These are phyloP conservation scores for Fusarium virguliforme DNA, from an alignment of 2,329 filamentous ascomycete genomes.

Conservation along the genomic window DNA sequence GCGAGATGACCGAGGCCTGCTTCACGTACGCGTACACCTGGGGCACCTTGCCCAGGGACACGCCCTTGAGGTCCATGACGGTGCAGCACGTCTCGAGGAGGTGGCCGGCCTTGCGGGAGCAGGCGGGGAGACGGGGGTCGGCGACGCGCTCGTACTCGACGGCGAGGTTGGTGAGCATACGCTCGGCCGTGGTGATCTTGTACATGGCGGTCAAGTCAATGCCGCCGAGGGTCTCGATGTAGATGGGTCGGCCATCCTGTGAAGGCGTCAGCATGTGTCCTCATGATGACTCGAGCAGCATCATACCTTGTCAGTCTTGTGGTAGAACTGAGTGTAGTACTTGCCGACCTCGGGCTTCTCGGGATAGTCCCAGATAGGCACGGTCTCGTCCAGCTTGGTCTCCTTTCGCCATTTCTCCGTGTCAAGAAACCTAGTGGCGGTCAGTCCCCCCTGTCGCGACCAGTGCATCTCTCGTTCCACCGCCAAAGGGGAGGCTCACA, in stretches of 20 bases:
- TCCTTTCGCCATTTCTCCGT: conserved; percentile 93
- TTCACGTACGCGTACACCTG: conserved; percentile 92
- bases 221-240: conserved; percentile 96
- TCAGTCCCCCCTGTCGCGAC: conserved; percentile 45
- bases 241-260: conserved; percentile 95
- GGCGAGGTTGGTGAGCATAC: conserved; percentile 96
- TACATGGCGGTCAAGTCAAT: conserved; percentile 92
- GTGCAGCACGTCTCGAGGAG: conserved; percentile 98
- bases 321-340: conserved; percentile 99
- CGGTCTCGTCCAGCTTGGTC: conserved; percentile 85
- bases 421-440: conserved; percentile 82
- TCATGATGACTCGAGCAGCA: conserved; percentile 21
- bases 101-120: conserved; percentile 90
- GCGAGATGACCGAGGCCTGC: conserved; percentile 88
- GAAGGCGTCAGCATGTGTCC: conserved; percentile 36
- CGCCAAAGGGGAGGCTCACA: conserved; percentile 69
- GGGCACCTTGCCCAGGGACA: conserved; percentile 84
- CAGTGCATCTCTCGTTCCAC: conserved; percentile 40
- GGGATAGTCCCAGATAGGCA: conserved; percentile 86
- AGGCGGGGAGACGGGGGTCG: conserved; percentile 93
- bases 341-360: conserved; percentile 88
- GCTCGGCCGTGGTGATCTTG: conserved; percentile 92
- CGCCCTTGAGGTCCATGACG: conserved; percentile 97
- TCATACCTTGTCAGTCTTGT: conserved; percentile 89
- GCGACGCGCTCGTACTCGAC: conserved; percentile 98